Conservation (phyloP, 1,139 yeast genomes). For the Ogataea hybrid region DNA sequence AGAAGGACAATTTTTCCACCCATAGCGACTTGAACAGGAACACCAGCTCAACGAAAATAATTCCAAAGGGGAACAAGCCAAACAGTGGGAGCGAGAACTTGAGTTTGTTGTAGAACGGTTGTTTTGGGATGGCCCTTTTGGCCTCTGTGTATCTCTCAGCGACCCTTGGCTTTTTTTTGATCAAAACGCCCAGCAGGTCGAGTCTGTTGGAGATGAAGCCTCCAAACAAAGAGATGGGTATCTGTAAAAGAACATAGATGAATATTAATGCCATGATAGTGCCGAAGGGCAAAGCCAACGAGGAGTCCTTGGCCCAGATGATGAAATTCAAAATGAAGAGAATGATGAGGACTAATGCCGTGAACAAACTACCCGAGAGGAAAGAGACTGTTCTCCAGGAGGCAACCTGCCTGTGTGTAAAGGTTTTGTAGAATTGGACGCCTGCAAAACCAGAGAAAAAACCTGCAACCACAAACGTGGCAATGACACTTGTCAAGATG, state of each 20-base stretch:
- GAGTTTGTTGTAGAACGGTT: slow-evolving; percentile 37
- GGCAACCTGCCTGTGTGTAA: slow-evolving; percentile 38
- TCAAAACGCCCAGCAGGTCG: slow-evolving; percentile 17
- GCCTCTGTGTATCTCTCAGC: slow-evolving; percentile 30
- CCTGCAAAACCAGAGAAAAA: slow-evolving; percentile 72
- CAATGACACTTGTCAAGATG: slow-evolving; percentile 56
- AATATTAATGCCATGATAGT: slow-evolving; percentile 58
- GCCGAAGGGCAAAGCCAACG: slow-evolving; percentile 75
- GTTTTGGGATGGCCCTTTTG: slow-evolving; percentile 36
- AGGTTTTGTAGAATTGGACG: slow-evolving; percentile 54
- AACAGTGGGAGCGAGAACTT: slow-evolving; percentile 38
- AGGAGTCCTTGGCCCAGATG: slow-evolving; percentile 75
- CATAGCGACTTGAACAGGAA: slow-evolving; percentile 76
- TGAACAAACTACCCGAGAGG: slow-evolving; percentile 59
- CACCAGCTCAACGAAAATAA: slow-evolving; percentile 75
- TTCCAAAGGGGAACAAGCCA: slow-evolving; percentile 75
- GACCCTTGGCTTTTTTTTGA: slow-evolving; percentile 15
- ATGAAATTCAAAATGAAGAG: slow-evolving; percentile 61
- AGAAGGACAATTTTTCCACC: slow-evolving; percentile 76
- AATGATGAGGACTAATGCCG: slow-evolving; percentile 53
- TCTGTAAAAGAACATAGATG: slow-evolving; percentile 60
- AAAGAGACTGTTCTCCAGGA: slow-evolving; percentile 38
- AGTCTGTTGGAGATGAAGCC: slow-evolving; percentile 55
- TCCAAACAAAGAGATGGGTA: slow-evolving; percentile 75
- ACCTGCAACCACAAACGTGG: slow-evolving; percentile 67